These are phyloP conservation scores for Kwoniella dendrophila DNA, from an alignment of 768 basidiomycete genomes.

Conservation along the genomic window DNA sequence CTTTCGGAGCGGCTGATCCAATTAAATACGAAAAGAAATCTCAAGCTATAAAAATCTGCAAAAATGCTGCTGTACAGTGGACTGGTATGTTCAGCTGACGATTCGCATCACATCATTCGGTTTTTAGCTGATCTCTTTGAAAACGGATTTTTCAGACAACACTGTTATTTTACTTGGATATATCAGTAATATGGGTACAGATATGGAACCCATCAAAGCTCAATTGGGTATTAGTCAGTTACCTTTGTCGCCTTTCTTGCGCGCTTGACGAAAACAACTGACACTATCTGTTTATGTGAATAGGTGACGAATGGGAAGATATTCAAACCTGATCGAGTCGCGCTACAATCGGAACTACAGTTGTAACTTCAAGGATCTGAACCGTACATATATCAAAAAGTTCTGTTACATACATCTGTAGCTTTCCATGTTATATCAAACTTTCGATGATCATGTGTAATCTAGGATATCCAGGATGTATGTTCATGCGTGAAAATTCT, in stretches of 20 bases:
- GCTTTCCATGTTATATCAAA: too few species aligned
- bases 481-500: too few species aligned
- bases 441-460: too few species aligned
- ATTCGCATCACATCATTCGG: background rate
- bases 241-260: background rate
- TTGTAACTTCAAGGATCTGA: slow-evolving; percentile 1
- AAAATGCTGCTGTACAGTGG: slow-evolving; percentile 82
- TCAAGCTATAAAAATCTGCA: slow-evolving; percentile 71
- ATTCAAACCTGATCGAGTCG: slow-evolving; percentile 15
- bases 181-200: slow-evolving; percentile 21
- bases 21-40: slow-evolving; percentile 75
- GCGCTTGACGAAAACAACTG: background rate
- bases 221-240: slow-evolving; percentile 40
- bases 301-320: slow-evolving; percentile 43
- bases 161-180: slow-evolving; percentile 33
- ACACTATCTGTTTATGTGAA: background rate
- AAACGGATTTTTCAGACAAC: slow-evolving; percentile 35
- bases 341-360: background rate
- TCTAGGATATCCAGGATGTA: too few species aligned
- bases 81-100: slow-evolving; percentile 66
- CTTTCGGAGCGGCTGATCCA: slow-evolving; percentile 84
- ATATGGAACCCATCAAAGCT: slow-evolving; percentile 19
- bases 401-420: too few species aligned
- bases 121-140: background rate
- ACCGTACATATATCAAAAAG: too few species aligned